Evolutionary conservation across 2,329 filamentous ascomycete species (phyloP), one percentile per base, ranked within the genome.

Genomic region (Cladophialophora exuberans): DNA sequence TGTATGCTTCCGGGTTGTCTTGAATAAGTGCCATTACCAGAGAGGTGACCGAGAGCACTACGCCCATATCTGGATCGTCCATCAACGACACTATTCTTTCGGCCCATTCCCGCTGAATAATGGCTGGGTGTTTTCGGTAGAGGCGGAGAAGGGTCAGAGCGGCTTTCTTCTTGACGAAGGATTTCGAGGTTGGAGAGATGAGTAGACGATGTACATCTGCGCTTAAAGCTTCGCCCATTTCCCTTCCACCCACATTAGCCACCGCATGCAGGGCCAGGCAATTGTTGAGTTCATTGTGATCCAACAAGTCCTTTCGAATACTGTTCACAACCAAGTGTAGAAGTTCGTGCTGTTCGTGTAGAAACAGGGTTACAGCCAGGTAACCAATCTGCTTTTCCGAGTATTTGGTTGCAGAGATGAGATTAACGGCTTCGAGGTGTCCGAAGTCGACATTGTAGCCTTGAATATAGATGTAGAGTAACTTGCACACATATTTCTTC

Each of bases 401-500:
- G 76, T 97, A 99, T 71, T 97, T 99, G 69, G 82, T 91, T 52
- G 93, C 91, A 23, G 93, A 97, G 65, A 99, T 95, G 67, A 99
- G 83, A 70, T 97, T 97, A 70, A 99, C 93, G 28, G 95, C 95
- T 76, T 99, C 94, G 64, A 99, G 85, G 71, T 99, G 94, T 52
- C 94, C 94, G 73, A 99, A 99, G 73, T 97, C 95, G 75, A 99
- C 93, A 72, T 99, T 93, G 88, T 94, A 99, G 44, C 94, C 94
- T 62, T 99, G 83, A 57, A 99, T 99, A 74, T 99, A 99, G 68
- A 99, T 97, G 73, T 99, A 99, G 59, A 99, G 81, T 64, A 99
- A 84, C 85, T 99, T 99, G 89, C 94, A 99, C 64, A 99, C 94
- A 72, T 99, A 99, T 88, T 99, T 99, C 83, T 99, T 99, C 81